Conservation (phyloP, 768 basidiomycete genomes). For the Termitomyces heimii region DNA sequence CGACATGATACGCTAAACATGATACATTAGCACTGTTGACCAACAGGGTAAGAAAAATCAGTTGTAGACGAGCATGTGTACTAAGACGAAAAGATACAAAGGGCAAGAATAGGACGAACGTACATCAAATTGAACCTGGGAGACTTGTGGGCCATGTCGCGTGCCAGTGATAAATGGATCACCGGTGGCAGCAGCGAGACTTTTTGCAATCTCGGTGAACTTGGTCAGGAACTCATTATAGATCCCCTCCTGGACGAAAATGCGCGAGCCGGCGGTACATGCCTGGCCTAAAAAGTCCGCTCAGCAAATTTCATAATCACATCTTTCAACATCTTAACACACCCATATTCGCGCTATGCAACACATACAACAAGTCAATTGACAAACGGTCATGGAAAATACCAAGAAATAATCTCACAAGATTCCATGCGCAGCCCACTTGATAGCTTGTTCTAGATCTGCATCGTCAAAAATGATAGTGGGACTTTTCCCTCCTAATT, state of each 20-base stretch:
- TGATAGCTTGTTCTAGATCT: constrained; percentile 64
- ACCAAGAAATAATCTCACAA: constrained; percentile 42
- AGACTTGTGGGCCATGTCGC: constrained; percentile 71
- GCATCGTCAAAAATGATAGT: constrained; percentile 71
- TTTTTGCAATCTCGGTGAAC: constrained; percentile 45
- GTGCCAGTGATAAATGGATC: constrained; percentile 54
- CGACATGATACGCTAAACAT: constrained; percentile 53
- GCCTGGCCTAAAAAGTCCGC: constrained; percentile 36
- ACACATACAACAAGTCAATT: not conserved
- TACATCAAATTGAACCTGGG: constrained; percentile 62
- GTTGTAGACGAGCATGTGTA: not conserved
- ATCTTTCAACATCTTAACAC: not conserved
- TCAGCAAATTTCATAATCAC: not conserved
- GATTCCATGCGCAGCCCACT: constrained; percentile 68
- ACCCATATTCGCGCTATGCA: constrained; percentile 31
- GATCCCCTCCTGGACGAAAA: constrained; percentile 74
- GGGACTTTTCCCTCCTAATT: constrained; percentile 75
- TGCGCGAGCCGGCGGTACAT: constrained; percentile 82
- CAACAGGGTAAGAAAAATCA: not conserved
- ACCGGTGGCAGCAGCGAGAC: constrained; percentile 44
- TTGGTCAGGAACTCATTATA: constrained; percentile 72
- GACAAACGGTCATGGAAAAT: not conserved
- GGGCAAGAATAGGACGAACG: constrained; percentile 17
- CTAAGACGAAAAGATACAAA: not conserved
- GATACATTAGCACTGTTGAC: not conserved